Conservation (phyloP, 2,329 filamentous ascomycete genomes). For the Alternaria panax region DNA sequence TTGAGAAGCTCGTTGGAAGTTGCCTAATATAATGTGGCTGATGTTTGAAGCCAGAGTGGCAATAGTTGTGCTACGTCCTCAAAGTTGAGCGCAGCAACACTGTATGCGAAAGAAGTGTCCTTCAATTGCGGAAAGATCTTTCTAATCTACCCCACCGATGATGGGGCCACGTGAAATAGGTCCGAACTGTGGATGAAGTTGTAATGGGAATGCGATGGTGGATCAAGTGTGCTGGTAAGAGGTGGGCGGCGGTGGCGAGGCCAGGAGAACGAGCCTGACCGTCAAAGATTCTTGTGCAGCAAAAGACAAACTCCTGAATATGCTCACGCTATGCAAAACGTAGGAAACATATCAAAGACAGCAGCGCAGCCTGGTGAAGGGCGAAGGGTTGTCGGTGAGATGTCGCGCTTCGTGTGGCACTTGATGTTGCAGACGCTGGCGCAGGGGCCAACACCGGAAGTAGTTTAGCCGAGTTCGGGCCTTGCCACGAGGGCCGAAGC, state of each 20-base stretch:
- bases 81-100: neutral
- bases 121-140: neutral
- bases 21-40: neutral
- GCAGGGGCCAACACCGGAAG: conserved; percentile 17
- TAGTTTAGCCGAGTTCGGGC: conserved; percentile 18
- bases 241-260: conserved; percentile 44
- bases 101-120: neutral
- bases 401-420: conserved; percentile 12
- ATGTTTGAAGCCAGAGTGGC: neutral
- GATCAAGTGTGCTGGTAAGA: conserved; percentile 3
- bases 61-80: neutral
- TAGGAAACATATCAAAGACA: conserved; percentile 15
- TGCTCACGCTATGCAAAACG: conserved; percentile 42
- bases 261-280: conserved; percentile 28
- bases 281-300: conserved; percentile 19
- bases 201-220: conserved; percentile 1
- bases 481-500: conserved; percentile 34
- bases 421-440: conserved; percentile 13
- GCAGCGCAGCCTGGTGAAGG: conserved; percentile 5
- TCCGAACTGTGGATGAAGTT: neutral
- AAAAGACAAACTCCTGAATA: conserved; percentile 28
- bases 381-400: conserved; percentile 13
- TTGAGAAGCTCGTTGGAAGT: neutral
- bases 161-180: neutral
- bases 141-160: neutral